Evolutionary conservation across 2,329 filamentous ascomycete genomes (phyloP), one percentile per base, ranked within the genome.

Genomic region (Xylariaceae sp.): DNA sequence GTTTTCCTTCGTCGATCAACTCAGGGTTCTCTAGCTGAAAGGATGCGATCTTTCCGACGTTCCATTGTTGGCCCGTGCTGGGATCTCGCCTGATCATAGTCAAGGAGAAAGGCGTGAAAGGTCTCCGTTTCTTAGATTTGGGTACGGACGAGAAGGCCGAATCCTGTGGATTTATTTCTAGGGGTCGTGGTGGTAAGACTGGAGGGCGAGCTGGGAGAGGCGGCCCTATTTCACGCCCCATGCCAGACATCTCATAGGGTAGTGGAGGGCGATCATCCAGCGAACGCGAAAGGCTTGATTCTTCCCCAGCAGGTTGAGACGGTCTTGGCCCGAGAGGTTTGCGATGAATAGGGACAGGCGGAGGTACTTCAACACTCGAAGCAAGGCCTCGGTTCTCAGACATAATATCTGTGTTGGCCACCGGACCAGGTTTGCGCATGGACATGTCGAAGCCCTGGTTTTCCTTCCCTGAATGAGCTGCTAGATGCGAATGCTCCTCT

Each of bases 31-130:
- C 72, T 12, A 71, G 62, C 50, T 79, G 74, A 47, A 73, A 73
- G 0, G 76, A 80, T 2, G 74, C 75, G 39, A 89, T 75, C 44
- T 74, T 81, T 19, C 82, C 86, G 11, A 90, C 76, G 58, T 90
- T 90, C 85, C 85, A 89, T 63, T 90, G 86, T 44, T 73, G 74
- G 6, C 81, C 80, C 7, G 82, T 79, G 19, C 76, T 72, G 1
- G 84, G 84, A 60, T 90, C 83, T 52, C 86, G 79, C n/a, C 86
- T 82, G 56, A 90, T 88, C 12, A 91, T 64, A 0, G 80, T 83
- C 12, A 82, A 66, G 2, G 71, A 74, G 51, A 80, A 81, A 0
- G 76, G 71, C 0, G 66, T 63, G 37, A 68, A 63, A 6, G 63
- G 55, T 19, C 57, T 61, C 37, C 53, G 59, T 42, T 67, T 70